These are phyloP conservation scores for Oryza rufipogon DNA, from an alignment of 176 grass and related monocot genomes.

Conservation along the genomic window DNA sequence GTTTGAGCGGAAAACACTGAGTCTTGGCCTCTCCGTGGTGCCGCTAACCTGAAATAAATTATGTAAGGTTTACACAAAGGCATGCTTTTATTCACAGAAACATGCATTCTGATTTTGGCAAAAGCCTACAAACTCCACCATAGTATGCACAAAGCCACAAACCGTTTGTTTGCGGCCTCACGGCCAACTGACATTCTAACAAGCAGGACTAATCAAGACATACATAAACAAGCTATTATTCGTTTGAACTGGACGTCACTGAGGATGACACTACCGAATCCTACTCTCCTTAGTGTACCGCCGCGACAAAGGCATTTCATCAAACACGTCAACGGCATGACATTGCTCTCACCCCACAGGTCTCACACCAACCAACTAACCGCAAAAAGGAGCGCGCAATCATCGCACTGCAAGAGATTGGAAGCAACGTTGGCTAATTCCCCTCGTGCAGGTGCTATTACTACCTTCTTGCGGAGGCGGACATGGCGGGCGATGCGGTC, in stretches of 20 bases:
- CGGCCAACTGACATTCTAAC: not conserved
- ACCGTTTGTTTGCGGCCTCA: not conserved
- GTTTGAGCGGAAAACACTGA: constrained; percentile 78
- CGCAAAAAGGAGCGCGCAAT: not conserved
- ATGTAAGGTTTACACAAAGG: not conserved
- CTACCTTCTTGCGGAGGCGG: constrained; percentile 92
- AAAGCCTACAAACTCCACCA: not conserved
- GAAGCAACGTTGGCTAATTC: not conserved
- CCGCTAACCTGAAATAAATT: constrained; percentile 67
- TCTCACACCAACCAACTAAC: not conserved
- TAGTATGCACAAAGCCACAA: not conserved
- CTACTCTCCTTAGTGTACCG: not conserved
- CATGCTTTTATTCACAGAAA: not conserved
- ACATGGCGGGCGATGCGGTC: constrained; percentile 74
- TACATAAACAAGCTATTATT: not conserved
- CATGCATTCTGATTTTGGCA: not conserved
- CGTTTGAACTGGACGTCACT: too few species aligned
- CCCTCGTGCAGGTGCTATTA: not conserved
- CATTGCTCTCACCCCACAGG: constrained; percentile 5
- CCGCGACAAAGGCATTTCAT: constrained; percentile 34
- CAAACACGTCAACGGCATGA: constrained; percentile 22
- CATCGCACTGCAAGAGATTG: not conserved
- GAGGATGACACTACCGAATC: not conserved
- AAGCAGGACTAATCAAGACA: not conserved
- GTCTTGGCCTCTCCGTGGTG: constrained; percentile 81